Conservation (phyloP, 495 filamentous ascomycete species). For the Hypoxylon lienhwacheense region DNA sequence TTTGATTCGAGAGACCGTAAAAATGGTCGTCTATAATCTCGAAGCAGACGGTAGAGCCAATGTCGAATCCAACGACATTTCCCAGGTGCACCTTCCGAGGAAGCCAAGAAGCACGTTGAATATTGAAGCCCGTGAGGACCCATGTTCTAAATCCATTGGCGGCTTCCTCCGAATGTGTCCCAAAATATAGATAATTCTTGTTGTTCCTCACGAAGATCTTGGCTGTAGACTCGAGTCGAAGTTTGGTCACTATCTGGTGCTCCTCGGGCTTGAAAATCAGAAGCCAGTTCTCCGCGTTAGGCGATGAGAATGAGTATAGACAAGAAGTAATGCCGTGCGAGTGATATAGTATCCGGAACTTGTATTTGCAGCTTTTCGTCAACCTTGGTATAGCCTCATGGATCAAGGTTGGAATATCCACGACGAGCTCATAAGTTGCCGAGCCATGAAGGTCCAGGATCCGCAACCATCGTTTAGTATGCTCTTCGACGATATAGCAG, state of each 20-base stretch:
- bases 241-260: slow-evolving; percentile 44
- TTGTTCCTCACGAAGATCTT: slow-evolving; percentile 73
- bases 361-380: slow-evolving; percentile 42
- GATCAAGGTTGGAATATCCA: slow-evolving; percentile 58
- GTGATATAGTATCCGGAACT: slow-evolving; percentile 63
- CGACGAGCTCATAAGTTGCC: slow-evolving; percentile 56
- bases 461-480: slow-evolving; percentile 57
- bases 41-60: slow-evolving; percentile 71
- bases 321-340: slow-evolving; percentile 63
- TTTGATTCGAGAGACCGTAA: slow-evolving; percentile 71
- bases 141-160: slow-evolving; percentile 60
- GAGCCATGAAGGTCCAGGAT: slow-evolving; percentile 62
- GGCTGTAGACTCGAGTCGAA: slow-evolving; percentile 49
- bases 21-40: slow-evolving; percentile 69
- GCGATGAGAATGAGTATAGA: slow-evolving; percentile 46
- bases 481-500: slow-evolving; percentile 55
- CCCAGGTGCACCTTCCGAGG: slow-evolving; percentile 49
- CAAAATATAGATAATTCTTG: slow-evolving; percentile 65
- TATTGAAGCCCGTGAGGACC: slow-evolving; percentile 59
- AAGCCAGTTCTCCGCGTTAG: slow-evolving; percentile 52
- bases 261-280: slow-evolving; percentile 59
- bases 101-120: slow-evolving; percentile 43
- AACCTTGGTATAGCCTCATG: slow-evolving; percentile 38
- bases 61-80: slow-evolving; percentile 62
- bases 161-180: slow-evolving; percentile 58